Evolutionary conservation across 768 basidiomycete species (phyloP).

Genomic region (Lactarius vividus): DNA sequence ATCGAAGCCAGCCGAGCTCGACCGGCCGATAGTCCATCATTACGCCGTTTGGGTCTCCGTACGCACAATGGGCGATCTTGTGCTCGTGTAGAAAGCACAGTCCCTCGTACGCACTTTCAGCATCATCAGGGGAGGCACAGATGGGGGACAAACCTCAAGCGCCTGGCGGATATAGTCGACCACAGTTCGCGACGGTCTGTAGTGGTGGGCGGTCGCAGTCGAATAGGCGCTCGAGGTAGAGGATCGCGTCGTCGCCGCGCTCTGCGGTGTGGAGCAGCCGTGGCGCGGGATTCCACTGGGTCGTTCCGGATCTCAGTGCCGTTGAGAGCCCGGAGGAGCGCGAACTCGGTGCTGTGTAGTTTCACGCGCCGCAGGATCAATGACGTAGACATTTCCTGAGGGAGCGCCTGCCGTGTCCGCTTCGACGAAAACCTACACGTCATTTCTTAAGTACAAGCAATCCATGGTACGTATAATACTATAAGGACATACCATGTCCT

Average conservation of each 20-base stretch:
- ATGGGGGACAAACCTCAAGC: conserved; percentile 40
- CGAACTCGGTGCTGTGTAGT: conserved; percentile 35
- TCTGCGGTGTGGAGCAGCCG: conserved; percentile 46
- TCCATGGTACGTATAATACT: not conserved
- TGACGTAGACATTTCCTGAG: conserved; percentile 6
- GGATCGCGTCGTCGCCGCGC: conserved; percentile 41
- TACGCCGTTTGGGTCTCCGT: conserved; percentile 18
- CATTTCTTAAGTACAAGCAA: no score
- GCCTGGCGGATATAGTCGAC: conserved; percentile 52
- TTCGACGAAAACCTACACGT: conserved; percentile 19
- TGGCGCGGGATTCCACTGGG: conserved; percentile 53
- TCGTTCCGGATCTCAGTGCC: conserved; percentile 44
- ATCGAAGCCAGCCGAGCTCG: conserved; percentile 20
- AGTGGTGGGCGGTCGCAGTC: conserved; percentile 48
- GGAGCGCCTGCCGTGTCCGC: not conserved
- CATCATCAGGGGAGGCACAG: not conserved
- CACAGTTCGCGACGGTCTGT: conserved; percentile 45
- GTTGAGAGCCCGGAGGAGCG: conserved; percentile 45
- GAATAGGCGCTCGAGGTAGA: conserved; percentile 46
- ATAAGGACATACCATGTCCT: conserved; percentile 19
- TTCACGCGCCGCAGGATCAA: conserved; percentile 22
- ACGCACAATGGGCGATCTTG: conserved; percentile 22
- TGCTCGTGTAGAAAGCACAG: conserved; percentile 27
- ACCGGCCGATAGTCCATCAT: conserved; percentile 27
- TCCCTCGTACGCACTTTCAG: conserved; percentile 10